Percentiles rank a stretch among this genome's conserved stretches.
Evolutionary conservation across 257 asterid species (phyloP).

Genomic region (Salvia splendens): DNA sequence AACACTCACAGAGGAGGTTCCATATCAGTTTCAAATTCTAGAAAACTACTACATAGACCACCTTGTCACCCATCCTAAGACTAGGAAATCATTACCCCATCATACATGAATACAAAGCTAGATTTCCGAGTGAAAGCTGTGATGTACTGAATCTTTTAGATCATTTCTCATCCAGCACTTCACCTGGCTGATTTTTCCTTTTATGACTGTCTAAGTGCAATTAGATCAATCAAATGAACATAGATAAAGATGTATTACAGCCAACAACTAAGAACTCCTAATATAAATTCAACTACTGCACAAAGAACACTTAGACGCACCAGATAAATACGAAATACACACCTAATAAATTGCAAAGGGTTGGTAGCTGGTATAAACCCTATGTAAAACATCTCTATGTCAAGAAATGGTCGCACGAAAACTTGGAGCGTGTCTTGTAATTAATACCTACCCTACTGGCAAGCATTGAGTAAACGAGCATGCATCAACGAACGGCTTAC

Average conservation of each 20-base stretch:
- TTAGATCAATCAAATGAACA: background rate
- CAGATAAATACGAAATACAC: background rate
- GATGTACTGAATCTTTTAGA: background rate
- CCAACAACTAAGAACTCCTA: background rate
- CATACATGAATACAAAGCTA: background rate
- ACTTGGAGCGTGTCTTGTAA: background rate
- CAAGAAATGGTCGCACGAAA: conserved; percentile 20
- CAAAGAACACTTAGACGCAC: background rate
- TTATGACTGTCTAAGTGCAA: background rate
- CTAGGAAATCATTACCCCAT: conserved; percentile 1
- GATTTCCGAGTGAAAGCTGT: background rate
- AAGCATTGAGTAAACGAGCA: background rate
- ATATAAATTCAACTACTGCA: background rate
- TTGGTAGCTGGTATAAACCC: background rate
- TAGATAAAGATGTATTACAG: background rate
- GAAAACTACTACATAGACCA: conserved; percentile 4
- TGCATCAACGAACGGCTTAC: background rate
- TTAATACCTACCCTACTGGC: background rate
- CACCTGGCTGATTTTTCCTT: conserved; percentile 1
- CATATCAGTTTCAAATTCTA: background rate
- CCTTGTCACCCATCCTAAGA: conserved; percentile 1
- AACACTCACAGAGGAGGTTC: background rate
- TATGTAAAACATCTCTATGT: conserved; percentile 2
- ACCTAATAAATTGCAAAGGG: background rate
- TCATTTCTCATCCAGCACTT: conserved; percentile 5